Conservation (phyloP, 1,284 basidiomycete genomes). For the Ceratobasidium sp. region DNA sequence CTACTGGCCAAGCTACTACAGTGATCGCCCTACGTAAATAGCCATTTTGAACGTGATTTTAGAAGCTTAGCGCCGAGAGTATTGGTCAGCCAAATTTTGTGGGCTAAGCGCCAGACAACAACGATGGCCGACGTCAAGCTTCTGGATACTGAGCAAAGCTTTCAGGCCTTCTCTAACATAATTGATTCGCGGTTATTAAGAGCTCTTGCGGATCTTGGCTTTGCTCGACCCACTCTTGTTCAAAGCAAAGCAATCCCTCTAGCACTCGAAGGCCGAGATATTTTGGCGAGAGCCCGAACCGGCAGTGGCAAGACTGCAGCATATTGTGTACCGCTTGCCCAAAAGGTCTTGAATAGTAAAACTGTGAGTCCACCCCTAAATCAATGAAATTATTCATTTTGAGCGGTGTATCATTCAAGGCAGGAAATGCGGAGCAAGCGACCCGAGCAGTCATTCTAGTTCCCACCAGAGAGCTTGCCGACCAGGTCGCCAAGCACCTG, state of each 20-base stretch:
- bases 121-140: slow-evolving; percentile 42
- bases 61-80: no score
- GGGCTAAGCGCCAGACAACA: slow-evolving; percentile 19
- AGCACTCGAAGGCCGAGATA: slow-evolving; percentile 90
- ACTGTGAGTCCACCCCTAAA: slow-evolving; percentile 52
- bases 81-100: slow-evolving; percentile 39
- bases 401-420: slow-evolving; percentile 22
- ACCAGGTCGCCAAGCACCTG: slow-evolving; percentile 87
- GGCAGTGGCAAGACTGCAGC: slow-evolving; percentile 98
- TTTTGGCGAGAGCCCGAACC: slow-evolving; percentile 93
- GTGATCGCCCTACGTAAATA: not conserved
- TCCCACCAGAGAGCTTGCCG: slow-evolving; percentile 93
- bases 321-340: slow-evolving; percentile 91
- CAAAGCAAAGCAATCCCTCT: slow-evolving; percentile 87
- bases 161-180: slow-evolving; percentile 77
- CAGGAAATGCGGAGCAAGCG: slow-evolving; percentile 59
- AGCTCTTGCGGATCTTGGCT: slow-evolving; percentile 84
- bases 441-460: slow-evolving; percentile 92
- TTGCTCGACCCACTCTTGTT: slow-evolving; percentile 84
- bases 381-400: not conserved
- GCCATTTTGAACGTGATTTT: no score
- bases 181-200: slow-evolving; percentile 82
- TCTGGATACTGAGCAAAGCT: slow-evolving; percentile 54
- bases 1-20: not conserved
- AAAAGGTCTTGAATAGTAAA: slow-evolving; percentile 89